These are phyloP conservation scores for Leptodontidium sp. DNA, from an alignment of 2,329 filamentous ascomycete genomes.

Conservation along the genomic window DNA sequence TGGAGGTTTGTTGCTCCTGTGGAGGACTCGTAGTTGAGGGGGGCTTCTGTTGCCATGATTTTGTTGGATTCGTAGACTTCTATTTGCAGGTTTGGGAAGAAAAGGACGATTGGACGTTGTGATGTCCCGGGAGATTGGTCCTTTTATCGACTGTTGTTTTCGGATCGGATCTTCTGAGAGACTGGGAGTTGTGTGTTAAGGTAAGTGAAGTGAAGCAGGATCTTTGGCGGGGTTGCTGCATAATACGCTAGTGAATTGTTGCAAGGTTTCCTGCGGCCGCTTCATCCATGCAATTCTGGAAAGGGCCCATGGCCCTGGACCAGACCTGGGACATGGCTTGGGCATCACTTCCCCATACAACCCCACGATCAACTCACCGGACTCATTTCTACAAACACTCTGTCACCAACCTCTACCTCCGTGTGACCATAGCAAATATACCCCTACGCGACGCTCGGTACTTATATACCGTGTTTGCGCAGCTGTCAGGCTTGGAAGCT, in stretches of 20 bases:
- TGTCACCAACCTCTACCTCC: not conserved
- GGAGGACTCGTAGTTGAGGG: conserved; percentile 79
- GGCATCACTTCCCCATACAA: not conserved
- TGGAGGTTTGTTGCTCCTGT: conserved; percentile 73
- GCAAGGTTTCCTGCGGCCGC: conserved; percentile 4
- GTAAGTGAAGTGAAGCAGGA: not conserved
- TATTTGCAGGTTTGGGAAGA: not conserved
- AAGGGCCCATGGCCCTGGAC: not conserved
- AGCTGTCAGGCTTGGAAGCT: not conserved
- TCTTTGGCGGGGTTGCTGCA: not conserved
- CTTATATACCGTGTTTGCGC: not conserved
- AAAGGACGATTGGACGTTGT: not conserved
- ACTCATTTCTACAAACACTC: not conserved
- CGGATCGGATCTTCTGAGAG: not conserved
- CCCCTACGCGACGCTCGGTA: not conserved
- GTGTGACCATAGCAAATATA: not conserved
- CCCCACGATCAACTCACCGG: conserved; percentile 1
- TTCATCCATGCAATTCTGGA: not conserved
- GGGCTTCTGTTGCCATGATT: conserved; percentile 56
- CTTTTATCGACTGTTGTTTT: not conserved
- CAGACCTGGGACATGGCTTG: conserved; percentile 6
- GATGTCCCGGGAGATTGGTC: not conserved
- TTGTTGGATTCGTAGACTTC: not conserved
- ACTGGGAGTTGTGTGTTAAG: not conserved
- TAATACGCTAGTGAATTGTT: conserved; percentile 10